Evolutionary conservation across 192 early-diverging fungal genomes (phyloP).

Genomic region (Gigaspora rosea): DNA sequence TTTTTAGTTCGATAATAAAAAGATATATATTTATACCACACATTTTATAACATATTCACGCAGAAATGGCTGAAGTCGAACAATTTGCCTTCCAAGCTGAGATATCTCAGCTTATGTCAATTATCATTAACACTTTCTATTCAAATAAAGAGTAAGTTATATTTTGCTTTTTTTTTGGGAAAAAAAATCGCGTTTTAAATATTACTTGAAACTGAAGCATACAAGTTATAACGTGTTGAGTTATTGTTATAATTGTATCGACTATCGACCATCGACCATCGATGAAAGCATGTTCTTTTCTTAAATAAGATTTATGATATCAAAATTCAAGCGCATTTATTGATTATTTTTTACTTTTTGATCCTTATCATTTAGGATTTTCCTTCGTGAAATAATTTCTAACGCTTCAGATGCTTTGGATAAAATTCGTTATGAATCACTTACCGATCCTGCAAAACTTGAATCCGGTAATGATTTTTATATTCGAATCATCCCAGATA

Average conservation of each 20-base stretch:
- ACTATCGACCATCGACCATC: not conserved
- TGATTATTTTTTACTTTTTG: too few species aligned
- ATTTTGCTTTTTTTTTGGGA: too few species aligned
- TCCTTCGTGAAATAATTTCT: constrained; percentile 97
- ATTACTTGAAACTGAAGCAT: too few species aligned
- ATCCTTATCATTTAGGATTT: constrained; percentile 53
- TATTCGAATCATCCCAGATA: constrained; percentile 91
- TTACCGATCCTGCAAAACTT: constrained; percentile 91
- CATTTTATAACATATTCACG: not conserved
- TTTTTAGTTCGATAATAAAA: not conserved
- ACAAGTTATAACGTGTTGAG: too few species aligned
- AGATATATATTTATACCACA: not conserved
- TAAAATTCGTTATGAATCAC: constrained; percentile 98
- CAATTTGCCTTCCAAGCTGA: constrained; percentile 87
- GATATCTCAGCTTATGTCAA: constrained; percentile 99
- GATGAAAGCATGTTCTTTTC: too few species aligned
- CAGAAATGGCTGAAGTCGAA: constrained; percentile 24
- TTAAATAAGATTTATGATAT: too few species aligned
- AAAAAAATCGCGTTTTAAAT: too few species aligned
- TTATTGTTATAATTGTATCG: not conserved
- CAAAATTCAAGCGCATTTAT: too few species aligned
- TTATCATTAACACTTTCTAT: constrained; percentile 99
- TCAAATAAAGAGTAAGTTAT: constrained; percentile 79
- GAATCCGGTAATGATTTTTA: constrained; percentile 92
- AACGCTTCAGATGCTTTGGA: constrained; percentile 92